Evolutionary conservation across 164 flowering plant species (phyloP).

Genomic region (Aristolochia fimbriata): DNA sequence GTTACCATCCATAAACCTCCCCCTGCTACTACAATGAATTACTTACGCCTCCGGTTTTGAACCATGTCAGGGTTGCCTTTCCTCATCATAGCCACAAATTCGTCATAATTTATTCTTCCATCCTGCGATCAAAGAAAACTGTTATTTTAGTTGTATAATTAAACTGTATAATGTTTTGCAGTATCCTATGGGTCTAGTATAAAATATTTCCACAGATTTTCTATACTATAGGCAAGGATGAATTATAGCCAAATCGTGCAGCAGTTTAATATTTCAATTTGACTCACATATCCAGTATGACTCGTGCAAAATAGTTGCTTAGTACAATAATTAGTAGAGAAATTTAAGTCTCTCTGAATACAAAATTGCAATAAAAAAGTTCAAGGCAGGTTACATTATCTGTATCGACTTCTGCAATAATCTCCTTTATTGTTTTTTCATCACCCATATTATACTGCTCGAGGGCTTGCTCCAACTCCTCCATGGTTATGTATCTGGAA

Average conservation of each 20-base stretch:
- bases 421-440: constrained; percentile 76
- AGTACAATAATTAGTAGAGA: neutral
- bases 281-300: neutral
- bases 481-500: constrained; percentile 75
- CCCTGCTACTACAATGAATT: neutral
- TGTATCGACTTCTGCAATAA: constrained; percentile 92
- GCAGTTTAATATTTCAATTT: neutral
- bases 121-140: constrained; percentile 43
- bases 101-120: constrained; percentile 86
- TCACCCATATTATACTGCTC: constrained; percentile 86
- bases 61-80: constrained; percentile 71
- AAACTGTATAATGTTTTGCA: too few species aligned
- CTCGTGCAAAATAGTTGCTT: neutral
- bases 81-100: constrained; percentile 92
- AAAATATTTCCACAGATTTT: too few species aligned
- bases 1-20: neutral
- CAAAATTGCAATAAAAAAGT: too few species aligned
- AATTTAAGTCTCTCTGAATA: neutral
- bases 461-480: constrained; percentile 79
- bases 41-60: constrained; percentile 47
- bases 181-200: too few species aligned
- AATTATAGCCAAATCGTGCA: neutral
- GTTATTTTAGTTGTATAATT: too few species aligned
- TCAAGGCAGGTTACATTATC: constrained; percentile 46
- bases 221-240: neutral